Conservation (phyloP, 495 filamentous ascomycete species). For the Podospora pseudocomata region DNA sequence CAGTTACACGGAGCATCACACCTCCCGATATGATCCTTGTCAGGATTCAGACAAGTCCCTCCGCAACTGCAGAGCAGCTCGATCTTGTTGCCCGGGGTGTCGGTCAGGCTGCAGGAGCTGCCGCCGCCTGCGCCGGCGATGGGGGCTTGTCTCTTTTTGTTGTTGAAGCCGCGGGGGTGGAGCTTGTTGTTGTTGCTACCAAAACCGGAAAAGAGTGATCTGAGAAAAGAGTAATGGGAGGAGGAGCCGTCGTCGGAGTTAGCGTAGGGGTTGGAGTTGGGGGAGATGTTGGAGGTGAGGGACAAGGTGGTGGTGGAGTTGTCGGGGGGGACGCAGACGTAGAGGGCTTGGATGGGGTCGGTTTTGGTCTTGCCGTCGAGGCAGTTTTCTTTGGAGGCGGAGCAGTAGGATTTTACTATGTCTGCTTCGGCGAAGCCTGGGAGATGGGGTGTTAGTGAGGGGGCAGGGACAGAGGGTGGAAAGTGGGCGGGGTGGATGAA, state of each 20-base stretch:
- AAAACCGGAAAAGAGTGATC: background rate
- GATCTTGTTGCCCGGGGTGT: slow-evolving; percentile 27
- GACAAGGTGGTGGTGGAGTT: background rate
- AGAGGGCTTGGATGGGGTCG: slow-evolving; percentile 39
- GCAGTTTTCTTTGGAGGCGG: slow-evolving; percentile 36
- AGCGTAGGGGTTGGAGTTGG: background rate
- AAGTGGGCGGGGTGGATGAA: background rate
- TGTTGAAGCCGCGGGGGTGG: background rate
- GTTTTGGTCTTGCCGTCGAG: slow-evolving; percentile 37
- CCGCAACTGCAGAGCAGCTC: slow-evolving; percentile 41
- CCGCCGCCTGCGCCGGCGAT: slow-evolving; percentile 8
- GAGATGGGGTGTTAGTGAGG: too few relatives aligned
- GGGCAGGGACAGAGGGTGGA: background rate
- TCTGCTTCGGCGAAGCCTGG: slow-evolving; percentile 39
- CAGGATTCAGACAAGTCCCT: slow-evolving; percentile 37
- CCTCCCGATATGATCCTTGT: slow-evolving; percentile 29
- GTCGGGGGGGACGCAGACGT: slow-evolving; percentile 36
- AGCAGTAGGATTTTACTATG: slow-evolving; percentile 43
- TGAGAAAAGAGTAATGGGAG: background rate
- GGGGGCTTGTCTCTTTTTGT: background rate
- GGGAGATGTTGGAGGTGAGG: background rate
- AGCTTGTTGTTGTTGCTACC: background rate
- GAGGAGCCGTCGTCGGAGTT: background rate
- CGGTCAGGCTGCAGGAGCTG: slow-evolving; percentile 8
- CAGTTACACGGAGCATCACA: slow-evolving; percentile 28